Evolutionary conservation across 495 filamentous ascomycete genomes (phyloP), one percentile per base, ranked within the genome.

Genomic region (Entonaema liquescens): DNA sequence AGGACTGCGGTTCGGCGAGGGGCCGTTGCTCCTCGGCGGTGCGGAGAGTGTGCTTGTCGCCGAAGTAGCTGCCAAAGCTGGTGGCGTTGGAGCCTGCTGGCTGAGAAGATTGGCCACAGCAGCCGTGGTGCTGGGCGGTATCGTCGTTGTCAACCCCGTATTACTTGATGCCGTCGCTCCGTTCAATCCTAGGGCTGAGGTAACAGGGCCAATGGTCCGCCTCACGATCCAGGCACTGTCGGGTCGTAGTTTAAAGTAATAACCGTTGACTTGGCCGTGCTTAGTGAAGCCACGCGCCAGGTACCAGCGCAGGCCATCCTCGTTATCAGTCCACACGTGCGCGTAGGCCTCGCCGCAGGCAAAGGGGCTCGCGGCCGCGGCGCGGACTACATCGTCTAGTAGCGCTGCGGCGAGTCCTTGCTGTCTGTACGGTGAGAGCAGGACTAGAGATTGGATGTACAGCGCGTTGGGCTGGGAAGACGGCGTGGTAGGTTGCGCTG

Each of bases 291-390:
- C 93, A n/a, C 93, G 85, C 61, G 87, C 86, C 21, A 77, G 69
- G 83, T 99, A 99, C 95, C 95, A 99, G 64, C 87, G 85, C 76
- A 96, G 77, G 0, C 87, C 95, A 44, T 97, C 95, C 11, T 87
- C 85, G 75, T 99, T 98, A 64, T 90, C 89, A 66, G 95, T 93
- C 90, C 97, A 98, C 2, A 98, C 95, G 81, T 99, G 95, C 13
- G 95, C 95, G 59, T 92, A 94, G 11, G 83, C 85, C 13, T 81
- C 83, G 21, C 80, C 50, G 50, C 72, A 69, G 38, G 77, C 59
- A 26, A 74, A 73, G 7, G 71, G 60, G 65, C 83, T 72, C 62
- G 79, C 25, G 57, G 73, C 59, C 19, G 80, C 81, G 64, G 78
- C 76, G 3, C 77, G 77, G 29, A 88, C 75, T 62, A 96, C 70